Percentiles rank a stretch among this genome's conserved stretches.
Evolutionary conservation across 2,329 filamentous ascomycete species (phyloP).

Genomic region (Colletotrichum spaethianum): DNA sequence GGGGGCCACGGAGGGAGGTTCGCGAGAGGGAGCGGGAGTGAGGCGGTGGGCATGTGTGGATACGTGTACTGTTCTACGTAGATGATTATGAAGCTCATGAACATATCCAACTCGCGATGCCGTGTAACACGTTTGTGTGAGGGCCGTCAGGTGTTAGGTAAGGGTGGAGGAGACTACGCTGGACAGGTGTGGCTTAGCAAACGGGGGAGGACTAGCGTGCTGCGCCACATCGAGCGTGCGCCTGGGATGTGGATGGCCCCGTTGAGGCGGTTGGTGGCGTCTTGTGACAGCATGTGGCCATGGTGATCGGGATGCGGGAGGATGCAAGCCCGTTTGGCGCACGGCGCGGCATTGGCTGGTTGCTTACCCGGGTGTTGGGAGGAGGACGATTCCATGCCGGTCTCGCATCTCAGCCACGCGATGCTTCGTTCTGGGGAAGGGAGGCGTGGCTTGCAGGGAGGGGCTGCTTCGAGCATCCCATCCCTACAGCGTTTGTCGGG

Average conservation of each 20-base stretch:
- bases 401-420: background rate
- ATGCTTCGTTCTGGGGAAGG: background rate
- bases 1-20: constrained; percentile 20
- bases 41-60: background rate
- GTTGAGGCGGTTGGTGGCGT: background rate
- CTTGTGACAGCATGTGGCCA: background rate
- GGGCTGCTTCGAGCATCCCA: background rate
- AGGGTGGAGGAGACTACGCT: background rate
- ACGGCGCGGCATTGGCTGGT: background rate
- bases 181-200: constrained; percentile 13
- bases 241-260: background rate
- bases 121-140: background rate
- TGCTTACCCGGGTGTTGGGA: background rate
- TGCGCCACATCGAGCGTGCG: background rate
- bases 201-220: background rate
- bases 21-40: constrained; percentile 29
- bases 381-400: no score
- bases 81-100: constrained; percentile 25
- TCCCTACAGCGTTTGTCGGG: background rate
- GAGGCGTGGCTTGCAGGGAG: background rate
- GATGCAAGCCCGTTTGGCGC: background rate
- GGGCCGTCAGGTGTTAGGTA: background rate
- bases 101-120: background rate
- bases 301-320: background rate
- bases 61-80: background rate